phyloP scores from a whole-genome alignment of 2,329 filamentous ascomycete species.

The Fonsecaea pedrosoi region DNA sequence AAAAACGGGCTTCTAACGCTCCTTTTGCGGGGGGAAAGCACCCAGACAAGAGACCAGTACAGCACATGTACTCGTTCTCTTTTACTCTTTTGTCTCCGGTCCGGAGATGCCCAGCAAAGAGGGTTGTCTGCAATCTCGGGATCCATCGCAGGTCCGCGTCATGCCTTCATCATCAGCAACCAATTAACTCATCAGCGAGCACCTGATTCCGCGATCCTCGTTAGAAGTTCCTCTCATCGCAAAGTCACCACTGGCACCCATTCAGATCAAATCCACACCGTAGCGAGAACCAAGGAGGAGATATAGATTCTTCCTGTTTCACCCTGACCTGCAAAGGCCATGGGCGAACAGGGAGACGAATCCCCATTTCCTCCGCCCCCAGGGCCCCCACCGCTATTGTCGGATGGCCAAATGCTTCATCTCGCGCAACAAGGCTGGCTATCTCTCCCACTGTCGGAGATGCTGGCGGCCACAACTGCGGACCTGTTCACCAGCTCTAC shows the following conservation, averaged over 20 bases:
- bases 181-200: too few species aligned
- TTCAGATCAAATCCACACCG: background rate
- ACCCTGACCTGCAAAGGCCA: background rate
- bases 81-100: too few species aligned
- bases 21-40: background rate
- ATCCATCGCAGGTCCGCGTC: too few species aligned
- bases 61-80: too few species aligned
- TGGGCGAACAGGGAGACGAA: constrained; percentile 8
- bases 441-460: constrained; percentile 20
- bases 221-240: too few species aligned
- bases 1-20: background rate
- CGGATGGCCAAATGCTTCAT: constrained; percentile 28
- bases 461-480: constrained; percentile 4
- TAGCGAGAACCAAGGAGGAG: background rate
- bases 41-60: too few species aligned
- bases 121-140: too few species aligned
- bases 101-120: too few species aligned
- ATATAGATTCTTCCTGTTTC: background rate
- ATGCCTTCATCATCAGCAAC: too few species aligned
- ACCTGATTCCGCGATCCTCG: too few species aligned
- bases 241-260: background rate
- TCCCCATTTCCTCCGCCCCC: constrained; percentile 16
- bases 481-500: constrained; percentile 25
- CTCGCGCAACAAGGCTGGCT: constrained; percentile 37
- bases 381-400: constrained; percentile 36